These are phyloP conservation scores for Phytopythium litorale DNA, from an alignment of 352 stramenopile genomes.

Conservation along the genomic window DNA sequence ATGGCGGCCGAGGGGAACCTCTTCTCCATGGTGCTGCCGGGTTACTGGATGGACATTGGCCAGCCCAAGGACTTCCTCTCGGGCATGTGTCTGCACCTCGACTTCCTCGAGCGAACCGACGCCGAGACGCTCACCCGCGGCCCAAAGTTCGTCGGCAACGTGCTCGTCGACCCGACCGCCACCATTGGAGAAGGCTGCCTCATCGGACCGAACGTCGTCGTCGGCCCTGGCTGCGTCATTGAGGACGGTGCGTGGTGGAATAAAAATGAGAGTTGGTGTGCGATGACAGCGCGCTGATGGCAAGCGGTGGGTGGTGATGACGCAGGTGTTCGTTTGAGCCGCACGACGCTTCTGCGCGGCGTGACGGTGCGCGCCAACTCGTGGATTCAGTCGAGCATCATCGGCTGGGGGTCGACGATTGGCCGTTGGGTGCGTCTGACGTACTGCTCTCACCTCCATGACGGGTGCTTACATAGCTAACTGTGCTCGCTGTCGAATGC, in stretches of 20 bases:
- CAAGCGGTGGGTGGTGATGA: no score
- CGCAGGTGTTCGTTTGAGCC: constrained; percentile 75
- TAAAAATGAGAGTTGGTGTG: no score
- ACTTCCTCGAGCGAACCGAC: constrained; percentile 57
- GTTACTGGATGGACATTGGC: constrained; percentile 91
- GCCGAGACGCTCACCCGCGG: constrained; percentile 46
- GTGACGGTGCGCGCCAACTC: constrained; percentile 79
- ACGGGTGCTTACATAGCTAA: neutral
- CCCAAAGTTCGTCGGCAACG: constrained; percentile 78
- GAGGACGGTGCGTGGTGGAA: constrained; percentile 48
- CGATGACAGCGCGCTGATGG: neutral
- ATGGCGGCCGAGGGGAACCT: constrained; percentile 87
- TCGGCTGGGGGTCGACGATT: constrained; percentile 87
- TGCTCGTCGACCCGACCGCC: constrained; percentile 78
- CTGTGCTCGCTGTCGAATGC: neutral
- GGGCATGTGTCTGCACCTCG: constrained; percentile 84
- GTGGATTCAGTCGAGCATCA: constrained; percentile 87
- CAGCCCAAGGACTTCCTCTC: constrained; percentile 89
- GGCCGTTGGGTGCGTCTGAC: constrained; percentile 61
- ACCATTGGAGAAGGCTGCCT: constrained; percentile 73
- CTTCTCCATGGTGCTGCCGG: constrained; percentile 80
- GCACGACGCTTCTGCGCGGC: constrained; percentile 70
- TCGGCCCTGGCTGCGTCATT: constrained; percentile 80
- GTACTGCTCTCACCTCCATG: no score
- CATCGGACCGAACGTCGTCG: constrained; percentile 84